These are phyloP conservation scores for Penicillium chermesinum DNA, from an alignment of 495 filamentous ascomycete species.

Conservation along the genomic window DNA sequence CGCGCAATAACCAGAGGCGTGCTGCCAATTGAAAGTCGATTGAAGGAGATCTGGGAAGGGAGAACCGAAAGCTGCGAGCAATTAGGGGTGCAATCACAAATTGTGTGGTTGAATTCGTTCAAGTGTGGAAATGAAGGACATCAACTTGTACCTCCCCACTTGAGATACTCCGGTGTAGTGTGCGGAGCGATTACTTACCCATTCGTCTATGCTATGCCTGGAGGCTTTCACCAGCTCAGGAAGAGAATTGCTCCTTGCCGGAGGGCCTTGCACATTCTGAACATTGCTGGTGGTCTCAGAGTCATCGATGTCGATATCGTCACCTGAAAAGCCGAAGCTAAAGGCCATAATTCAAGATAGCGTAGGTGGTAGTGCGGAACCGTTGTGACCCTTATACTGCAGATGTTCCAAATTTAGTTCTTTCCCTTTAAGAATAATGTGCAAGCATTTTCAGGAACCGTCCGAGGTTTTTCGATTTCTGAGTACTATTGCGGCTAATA, in stretches of 20 bases:
- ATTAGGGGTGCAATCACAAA: constrained; percentile 18
- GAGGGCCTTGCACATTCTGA: constrained; percentile 6
- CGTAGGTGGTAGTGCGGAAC: not conserved
- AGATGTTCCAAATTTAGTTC: too few relatives aligned
- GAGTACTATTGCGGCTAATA: not conserved
- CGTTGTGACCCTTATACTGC: not conserved
- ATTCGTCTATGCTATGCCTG: constrained; percentile 41
- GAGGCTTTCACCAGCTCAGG: constrained; percentile 32
- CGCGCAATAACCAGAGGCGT: constrained; percentile 59
- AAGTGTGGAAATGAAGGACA: too few relatives aligned
- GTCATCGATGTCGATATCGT: constrained; percentile 71
- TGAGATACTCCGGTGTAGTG: not conserved
- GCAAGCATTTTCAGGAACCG: too few relatives aligned
- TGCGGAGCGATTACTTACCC: constrained; percentile 33
- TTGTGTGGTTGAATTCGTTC: too few relatives aligned
- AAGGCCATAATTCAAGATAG: constrained; percentile 42
- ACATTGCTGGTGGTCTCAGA: constrained; percentile 26
- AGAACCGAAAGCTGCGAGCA: constrained; percentile 58
- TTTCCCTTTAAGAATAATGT: not conserved
- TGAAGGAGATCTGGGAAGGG: constrained; percentile 75
- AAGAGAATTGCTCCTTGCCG: constrained; percentile 14
- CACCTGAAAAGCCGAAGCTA: constrained; percentile 76
- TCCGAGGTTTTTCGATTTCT: not conserved
- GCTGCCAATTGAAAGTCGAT: constrained; percentile 49
- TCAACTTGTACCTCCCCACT: too few relatives aligned